Base-by-base conservation (phyloP, 208 protist genomes). In the Leishmania turanica region DNA sequence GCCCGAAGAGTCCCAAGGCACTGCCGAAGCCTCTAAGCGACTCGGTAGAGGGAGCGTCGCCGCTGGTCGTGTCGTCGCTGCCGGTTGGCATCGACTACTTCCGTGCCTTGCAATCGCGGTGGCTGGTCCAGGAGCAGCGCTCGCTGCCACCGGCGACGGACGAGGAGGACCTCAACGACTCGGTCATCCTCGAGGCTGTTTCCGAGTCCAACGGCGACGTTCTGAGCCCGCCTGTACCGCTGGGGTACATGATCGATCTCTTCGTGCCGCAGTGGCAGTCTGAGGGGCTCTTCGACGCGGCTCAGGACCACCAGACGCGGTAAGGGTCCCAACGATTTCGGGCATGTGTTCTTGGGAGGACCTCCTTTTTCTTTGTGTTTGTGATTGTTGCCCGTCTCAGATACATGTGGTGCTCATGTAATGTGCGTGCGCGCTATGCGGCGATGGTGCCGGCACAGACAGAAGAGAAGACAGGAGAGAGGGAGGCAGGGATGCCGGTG, bases 211-310 rank as follows among this genome's bases (percentile, higher is more conserved):
- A 84, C 9, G 80, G 84, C 31, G 83, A 47, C 31, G 88, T 78
- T 37, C 70, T 95, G 70, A 84, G 71, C 27, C 92, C 92, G 19
- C 80, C 89, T 19, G 89, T 96, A 77, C 92, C 92, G 66, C 88
- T 96, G 37, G 75, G 66, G 15, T 91, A 93, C 77, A 94, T 94
- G 90, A 91, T 96, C 17, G 85, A 91, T 17, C 68, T 96, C 13
- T 85, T 94, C 13, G 88, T 92, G 27, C 90, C 89, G n/a, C 87
- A 96, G 64, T 96, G 92, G 92, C 84, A 82, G 7, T 88, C 87
- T 0, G 89, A 91, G 49, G 92, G 92, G 4, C 75, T 96, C 15
- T 96, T 87, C 34, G 89, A 90, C 42, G 81, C 88, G 15, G 86
- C 82, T 15, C 74, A 83, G 24, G 76, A 78, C 72, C 65, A 69